Percentiles rank a stretch among this genome's conserved stretches.
phyloP scores from a whole-genome alignment of 2,329 filamentous ascomycete species.

The Epichloe hybrida region DNA sequence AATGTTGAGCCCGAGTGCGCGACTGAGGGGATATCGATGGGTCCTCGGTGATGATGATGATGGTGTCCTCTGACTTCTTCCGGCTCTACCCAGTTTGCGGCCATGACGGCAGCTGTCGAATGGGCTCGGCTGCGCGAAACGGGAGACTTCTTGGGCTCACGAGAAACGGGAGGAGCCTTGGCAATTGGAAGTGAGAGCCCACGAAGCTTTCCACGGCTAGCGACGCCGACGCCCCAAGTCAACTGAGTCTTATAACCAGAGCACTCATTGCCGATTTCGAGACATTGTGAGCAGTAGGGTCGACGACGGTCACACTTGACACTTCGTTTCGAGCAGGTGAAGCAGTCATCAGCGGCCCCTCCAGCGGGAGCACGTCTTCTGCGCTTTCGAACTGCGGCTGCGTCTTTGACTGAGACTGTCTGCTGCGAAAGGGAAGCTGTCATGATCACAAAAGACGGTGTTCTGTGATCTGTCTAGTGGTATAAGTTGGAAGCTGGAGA shows the following conservation, averaged over 20 bases:
- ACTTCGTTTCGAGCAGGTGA: constrained; percentile 74
- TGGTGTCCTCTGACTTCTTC: constrained; percentile 18
- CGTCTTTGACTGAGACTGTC: constrained; percentile 33
- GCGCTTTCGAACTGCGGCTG: constrained; percentile 49
- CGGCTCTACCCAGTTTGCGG: constrained; percentile 16
- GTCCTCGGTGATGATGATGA: constrained; percentile 11
- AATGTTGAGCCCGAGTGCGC: constrained; percentile 28
- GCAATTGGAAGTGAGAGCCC: constrained; percentile 66
- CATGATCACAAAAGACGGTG: constrained; percentile 21
- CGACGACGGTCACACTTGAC: constrained; percentile 80
- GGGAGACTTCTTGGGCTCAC: constrained; percentile 33
- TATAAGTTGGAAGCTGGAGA: neutral
- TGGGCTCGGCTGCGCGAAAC: constrained; percentile 30
- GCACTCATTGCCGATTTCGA: constrained; percentile 84
- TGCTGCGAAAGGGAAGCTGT: constrained; percentile 34
- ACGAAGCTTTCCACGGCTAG: constrained; percentile 85
- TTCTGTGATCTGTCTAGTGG: no score
- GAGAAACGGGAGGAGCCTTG: constrained; percentile 42
- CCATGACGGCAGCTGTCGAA: constrained; percentile 24
- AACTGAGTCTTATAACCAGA: constrained; percentile 93
- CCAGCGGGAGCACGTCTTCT: constrained; percentile 79
- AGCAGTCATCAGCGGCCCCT: constrained; percentile 89
- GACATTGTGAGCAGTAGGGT: constrained; percentile 89
- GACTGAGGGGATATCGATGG: constrained; percentile 23
- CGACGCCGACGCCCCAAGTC: constrained; percentile 93